Base-by-base conservation (phyloP, 305 asterid species). In the Ajuga reptans region DNA sequence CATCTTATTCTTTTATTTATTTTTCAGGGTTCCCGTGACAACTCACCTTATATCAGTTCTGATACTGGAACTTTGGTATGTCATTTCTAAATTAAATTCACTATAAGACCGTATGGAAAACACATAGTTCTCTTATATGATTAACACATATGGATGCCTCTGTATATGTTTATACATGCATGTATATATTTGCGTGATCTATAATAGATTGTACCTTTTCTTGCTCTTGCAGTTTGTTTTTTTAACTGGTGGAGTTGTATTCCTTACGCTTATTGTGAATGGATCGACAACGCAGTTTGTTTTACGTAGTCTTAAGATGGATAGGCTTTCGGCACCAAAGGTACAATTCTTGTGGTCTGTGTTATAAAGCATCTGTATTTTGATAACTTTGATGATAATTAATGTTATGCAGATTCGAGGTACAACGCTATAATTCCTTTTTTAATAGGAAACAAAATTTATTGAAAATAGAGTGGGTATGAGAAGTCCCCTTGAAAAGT, bases 281-380 rank as follows among this genome's bases (percentile, higher is more conserved):
- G 99, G 99, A 66, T 91, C 99, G 9, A 91, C 99, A 61, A 89
- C 99, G 17, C 97, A 94, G 79, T 91, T 94, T 75, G 66, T 88
- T 56, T 79, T 94, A 68, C 89, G 66, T 69, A 21, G 74, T 66
- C 88, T 94, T 52, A 76, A 85, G 59, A 85, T 94, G 97, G 93
- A 89, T 75, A 83, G 67, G 79, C 85, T 91, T 74, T 87, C 99
- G 0, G 75, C 85, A 15, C 89, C 95, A 37, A 91, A 94, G 99
- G 99, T 94, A 79, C 59, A 67, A 1, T 69, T 73, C 46, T 74
- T 43, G 50, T 64, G 64, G 56, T 57, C 66, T 50, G 45, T 63
- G 59, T 21, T 80, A 21, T 11, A 52, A n/a, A 63, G 74, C 68
- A 11, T 68, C 43, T 50, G 15, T 49, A 24, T 41, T 39, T 39